Evolutionary conservation across 2,329 filamentous ascomycete genomes (phyloP).

Genomic region (Periconia macrospinosa): DNA sequence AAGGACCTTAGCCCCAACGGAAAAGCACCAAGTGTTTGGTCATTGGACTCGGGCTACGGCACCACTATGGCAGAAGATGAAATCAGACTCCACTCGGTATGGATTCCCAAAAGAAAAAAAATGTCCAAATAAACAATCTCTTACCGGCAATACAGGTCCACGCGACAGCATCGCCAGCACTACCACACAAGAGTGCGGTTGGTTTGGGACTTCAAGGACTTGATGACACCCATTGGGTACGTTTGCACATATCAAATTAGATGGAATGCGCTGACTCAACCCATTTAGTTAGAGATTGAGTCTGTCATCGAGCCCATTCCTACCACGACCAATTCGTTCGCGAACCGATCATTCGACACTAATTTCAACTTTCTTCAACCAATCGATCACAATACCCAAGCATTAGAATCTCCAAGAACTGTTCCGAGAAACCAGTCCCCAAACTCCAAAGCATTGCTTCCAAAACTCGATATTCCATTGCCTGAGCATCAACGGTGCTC

Average conservation of each 20-base stretch:
- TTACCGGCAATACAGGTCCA: slow-evolving; percentile 2
- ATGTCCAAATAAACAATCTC: slow-evolving; percentile 12
- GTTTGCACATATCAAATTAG: neutral
- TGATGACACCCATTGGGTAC: neutral
- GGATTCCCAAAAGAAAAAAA: neutral
- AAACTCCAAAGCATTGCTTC: slow-evolving; percentile 7
- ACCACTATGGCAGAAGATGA: slow-evolving; percentile 21
- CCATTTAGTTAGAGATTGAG: slow-evolving; percentile 1
- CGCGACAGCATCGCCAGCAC: neutral
- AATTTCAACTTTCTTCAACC: neutral
- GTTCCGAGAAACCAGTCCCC: slow-evolving; percentile 14
- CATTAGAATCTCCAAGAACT: slow-evolving; percentile 11
- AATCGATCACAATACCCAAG: neutral
- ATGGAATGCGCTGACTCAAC: neutral
- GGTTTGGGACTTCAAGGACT: neutral
- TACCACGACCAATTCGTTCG: slow-evolving; percentile 16
- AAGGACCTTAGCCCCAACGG: slow-evolving; percentile 19
- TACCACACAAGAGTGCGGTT: neutral
- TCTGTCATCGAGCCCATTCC: slow-evolving; percentile 18
- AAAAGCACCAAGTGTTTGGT: slow-evolving; percentile 33
- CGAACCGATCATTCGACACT: neutral
- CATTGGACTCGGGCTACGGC: slow-evolving; percentile 38
- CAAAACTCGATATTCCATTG: slow-evolving; percentile 12
- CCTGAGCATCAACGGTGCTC: slow-evolving; percentile 19
- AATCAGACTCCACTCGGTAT: slow-evolving; percentile 7